phyloP scores from a whole-genome alignment of 768 basidiomycete species.

The Russula ochroleuca region DNA sequence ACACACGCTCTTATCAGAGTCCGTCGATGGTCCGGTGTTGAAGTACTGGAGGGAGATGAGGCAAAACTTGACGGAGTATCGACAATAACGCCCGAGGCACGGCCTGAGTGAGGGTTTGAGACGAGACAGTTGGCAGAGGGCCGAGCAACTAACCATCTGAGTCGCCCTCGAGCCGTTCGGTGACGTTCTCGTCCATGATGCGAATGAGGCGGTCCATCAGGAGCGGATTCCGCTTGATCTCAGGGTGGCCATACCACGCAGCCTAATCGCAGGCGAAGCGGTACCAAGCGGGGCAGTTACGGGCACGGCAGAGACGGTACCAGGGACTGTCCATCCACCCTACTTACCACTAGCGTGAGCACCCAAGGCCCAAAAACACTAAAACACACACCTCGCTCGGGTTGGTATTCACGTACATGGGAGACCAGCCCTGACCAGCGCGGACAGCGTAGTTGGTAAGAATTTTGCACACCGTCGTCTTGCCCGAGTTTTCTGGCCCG shows the following conservation, averaged over 20 bases:
- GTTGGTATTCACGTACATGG: conserved; percentile 77
- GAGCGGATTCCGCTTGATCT: conserved; percentile 64
- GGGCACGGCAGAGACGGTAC: conserved; percentile 67
- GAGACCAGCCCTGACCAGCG: conserved; percentile 72
- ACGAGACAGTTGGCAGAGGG: neutral
- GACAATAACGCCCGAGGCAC: conserved; percentile 74
- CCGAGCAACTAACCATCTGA: conserved; percentile 43
- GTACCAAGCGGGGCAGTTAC: conserved; percentile 69
- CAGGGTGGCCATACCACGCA: conserved; percentile 80
- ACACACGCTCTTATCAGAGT: conserved; percentile 79
- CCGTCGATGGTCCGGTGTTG: conserved; percentile 58
- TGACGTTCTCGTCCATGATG: conserved; percentile 68
- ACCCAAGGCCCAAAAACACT: neutral
- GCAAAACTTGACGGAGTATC: conserved; percentile 82
- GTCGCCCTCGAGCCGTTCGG: conserved; percentile 63
- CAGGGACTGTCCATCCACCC: conserved; percentile 83
- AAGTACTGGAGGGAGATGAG: conserved; percentile 45
- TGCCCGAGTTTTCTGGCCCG: conserved; percentile 90
- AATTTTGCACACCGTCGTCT: conserved; percentile 87
- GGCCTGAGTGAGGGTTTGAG: conserved; percentile 41
- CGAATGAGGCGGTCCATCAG: conserved; percentile 76
- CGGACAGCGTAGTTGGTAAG: conserved; percentile 83
- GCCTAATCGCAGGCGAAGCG: conserved; percentile 69
- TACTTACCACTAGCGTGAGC: conserved; percentile 33
- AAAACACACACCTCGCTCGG: conserved; percentile 62